These are phyloP conservation scores for Epichloe aotearoae DNA, from an alignment of 2,329 filamentous ascomycete species.

Conservation along the genomic window DNA sequence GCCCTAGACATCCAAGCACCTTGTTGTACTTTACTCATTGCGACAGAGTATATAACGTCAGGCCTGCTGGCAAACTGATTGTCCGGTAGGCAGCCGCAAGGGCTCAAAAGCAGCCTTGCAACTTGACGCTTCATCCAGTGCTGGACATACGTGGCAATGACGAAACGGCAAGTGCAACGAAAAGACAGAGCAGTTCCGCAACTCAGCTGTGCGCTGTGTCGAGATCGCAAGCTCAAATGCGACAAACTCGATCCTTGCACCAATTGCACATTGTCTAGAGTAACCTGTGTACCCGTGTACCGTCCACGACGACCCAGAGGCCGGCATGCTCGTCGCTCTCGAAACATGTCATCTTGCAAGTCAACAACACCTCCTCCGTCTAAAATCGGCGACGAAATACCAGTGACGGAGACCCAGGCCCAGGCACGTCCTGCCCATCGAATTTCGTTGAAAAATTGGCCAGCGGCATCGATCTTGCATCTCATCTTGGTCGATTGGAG, in stretches of 20 bases:
- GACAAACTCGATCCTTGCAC: slow-evolving; percentile 12
- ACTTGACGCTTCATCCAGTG: not conserved
- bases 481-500: not conserved
- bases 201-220: slow-evolving; percentile 8
- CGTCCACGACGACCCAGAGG: slow-evolving; percentile 8
- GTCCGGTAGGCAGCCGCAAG: not conserved
- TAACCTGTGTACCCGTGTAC: slow-evolving; percentile 8
- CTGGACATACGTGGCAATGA: slow-evolving; percentile 1
- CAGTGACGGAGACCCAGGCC: not conserved
- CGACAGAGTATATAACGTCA: slow-evolving; percentile 1
- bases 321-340: slow-evolving; percentile 8
- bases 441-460: not conserved
- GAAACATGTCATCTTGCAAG: not conserved
- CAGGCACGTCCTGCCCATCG: not conserved
- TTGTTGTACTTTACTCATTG: not conserved
- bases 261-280: slow-evolving; percentile 8
- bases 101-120: not conserved
- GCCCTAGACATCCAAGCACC: not conserved
- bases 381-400: not conserved
- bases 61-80: not conserved
- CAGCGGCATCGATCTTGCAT: not conserved
- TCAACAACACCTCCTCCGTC: not conserved
- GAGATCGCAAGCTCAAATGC: slow-evolving; percentile 12
- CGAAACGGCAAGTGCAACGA: slow-evolving; percentile 1
- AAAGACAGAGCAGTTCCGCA: slow-evolving; percentile 5